phyloP scores from a whole-genome alignment of 805 yeast species.

The Zygoascus tannicola region DNA sequence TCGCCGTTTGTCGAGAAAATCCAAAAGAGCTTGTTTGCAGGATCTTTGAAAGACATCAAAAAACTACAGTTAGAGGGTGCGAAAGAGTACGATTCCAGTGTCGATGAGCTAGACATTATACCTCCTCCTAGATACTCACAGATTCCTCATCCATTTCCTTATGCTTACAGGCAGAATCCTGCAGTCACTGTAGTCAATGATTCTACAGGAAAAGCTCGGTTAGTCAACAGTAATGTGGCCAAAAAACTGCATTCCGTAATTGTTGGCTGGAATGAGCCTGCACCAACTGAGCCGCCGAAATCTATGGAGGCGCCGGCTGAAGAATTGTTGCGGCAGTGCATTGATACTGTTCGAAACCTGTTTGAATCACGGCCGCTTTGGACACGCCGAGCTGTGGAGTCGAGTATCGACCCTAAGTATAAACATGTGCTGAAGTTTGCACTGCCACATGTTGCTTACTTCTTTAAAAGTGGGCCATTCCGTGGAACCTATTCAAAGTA shows the following conservation, averaged over 20 bases:
- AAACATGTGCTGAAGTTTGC: constrained; percentile 55
- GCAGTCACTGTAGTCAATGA: constrained; percentile 43
- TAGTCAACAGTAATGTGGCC: constrained; percentile 26
- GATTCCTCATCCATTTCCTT: constrained; percentile 65
- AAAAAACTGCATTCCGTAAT: constrained; percentile 26
- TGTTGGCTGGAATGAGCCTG: constrained; percentile 27
- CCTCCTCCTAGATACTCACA: constrained; percentile 84
- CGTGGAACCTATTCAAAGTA: constrained; percentile 71
- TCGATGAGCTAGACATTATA: constrained; percentile 47
- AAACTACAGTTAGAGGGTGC: constrained; percentile 26
- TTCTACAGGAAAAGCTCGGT: constrained; percentile 34
- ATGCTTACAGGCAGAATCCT: constrained; percentile 69
- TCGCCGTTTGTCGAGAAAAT: constrained; percentile 41
- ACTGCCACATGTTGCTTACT: constrained; percentile 73
- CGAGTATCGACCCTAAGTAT: constrained; percentile 22
- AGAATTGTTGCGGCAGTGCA: constrained; percentile 28
- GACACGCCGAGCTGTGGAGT: constrained; percentile 58
- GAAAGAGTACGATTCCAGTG: constrained; percentile 19
- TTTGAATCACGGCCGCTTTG: constrained; percentile 74
- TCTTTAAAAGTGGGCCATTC: constrained; percentile 90
- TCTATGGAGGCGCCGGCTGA: constrained; percentile 40
- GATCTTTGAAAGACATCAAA: constrained; percentile 36
- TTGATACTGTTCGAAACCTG: constrained; percentile 31
- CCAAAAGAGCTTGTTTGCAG: constrained; percentile 33
- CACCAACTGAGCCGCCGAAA: constrained; percentile 24